A percentile compares a stretch with the other conserved stretches of the same genome.
Conservation (phyloP, 352 stramenopile genomes). For the Stramenopiles sp. region DNA sequence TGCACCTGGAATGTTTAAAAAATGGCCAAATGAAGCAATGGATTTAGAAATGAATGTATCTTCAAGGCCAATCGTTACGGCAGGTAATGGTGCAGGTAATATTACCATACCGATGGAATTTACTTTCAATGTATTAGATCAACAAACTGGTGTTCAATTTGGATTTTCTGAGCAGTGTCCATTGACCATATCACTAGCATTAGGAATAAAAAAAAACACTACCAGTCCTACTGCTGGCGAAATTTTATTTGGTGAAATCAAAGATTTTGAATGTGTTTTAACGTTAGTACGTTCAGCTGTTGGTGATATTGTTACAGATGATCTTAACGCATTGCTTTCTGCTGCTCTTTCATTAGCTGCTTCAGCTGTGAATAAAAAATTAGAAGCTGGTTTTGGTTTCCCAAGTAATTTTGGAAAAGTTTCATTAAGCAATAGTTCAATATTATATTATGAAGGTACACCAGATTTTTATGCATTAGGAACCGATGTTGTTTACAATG, state of each 20-base stretch:
- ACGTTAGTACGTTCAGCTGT: neutral
- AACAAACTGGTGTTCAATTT: neutral
- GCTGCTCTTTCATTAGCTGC: neutral
- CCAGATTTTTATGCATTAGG: neutral
- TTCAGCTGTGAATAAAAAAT: neutral
- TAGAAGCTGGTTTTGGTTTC: neutral
- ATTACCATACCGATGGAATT: neutral
- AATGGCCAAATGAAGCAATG: neutral
- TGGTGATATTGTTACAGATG: neutral
- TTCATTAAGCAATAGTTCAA: neutral
- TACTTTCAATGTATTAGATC: neutral
- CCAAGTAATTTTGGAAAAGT: neutral
- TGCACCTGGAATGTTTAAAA: neutral
- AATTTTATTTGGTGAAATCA: neutral
- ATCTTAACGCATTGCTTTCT: neutral
- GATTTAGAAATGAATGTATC: neutral
- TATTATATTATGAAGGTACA: neutral
- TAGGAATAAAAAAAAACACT: neutral
- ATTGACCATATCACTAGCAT: neutral
- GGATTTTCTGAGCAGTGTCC: neutral
- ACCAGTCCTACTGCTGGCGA: neutral
- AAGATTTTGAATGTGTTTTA: neutral
- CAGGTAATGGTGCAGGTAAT: neutral
- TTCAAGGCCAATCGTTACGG: neutral
- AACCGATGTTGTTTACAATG: neutral